These are phyloP conservation scores for Candida vaughaniae DNA, from an alignment of 805 yeast genomes.

Conservation along the genomic window DNA sequence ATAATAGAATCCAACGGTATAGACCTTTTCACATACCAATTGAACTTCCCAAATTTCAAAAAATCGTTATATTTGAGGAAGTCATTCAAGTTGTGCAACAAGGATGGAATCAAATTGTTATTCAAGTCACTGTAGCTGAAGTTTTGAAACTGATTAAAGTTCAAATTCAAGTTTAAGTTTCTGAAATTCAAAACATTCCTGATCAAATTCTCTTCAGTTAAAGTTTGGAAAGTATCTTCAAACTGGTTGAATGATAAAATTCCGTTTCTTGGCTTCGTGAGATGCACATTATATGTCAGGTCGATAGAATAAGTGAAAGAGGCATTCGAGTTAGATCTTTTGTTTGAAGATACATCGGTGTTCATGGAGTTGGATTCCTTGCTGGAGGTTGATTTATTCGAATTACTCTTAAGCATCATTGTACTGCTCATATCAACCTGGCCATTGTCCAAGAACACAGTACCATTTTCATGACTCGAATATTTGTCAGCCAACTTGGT, in stretches of 20 bases:
- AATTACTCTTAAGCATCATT: background rate
- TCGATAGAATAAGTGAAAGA: conserved; percentile 4
- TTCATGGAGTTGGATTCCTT: background rate
- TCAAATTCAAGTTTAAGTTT: conserved; percentile 28
- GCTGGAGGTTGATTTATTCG: conserved; percentile 1
- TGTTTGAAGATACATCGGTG: background rate
- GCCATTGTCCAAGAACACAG: background rate
- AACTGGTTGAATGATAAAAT: conserved; percentile 32
- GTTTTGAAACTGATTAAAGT: conserved; percentile 33
- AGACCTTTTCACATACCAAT: conserved; percentile 62
- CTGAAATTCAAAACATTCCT: conserved; percentile 27
- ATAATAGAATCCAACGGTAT: conserved; percentile 61
- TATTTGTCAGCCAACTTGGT: background rate
- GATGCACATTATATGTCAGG: conserved; percentile 11
- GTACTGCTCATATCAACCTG: background rate
- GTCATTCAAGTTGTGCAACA: conserved; percentile 55
- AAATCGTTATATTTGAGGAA: conserved; percentile 53
- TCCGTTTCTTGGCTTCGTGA: conserved; percentile 22
- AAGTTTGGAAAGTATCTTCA: conserved; percentile 41
- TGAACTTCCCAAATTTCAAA: conserved; percentile 51
- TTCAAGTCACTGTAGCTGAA: conserved; percentile 53
- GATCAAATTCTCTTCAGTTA: conserved; percentile 39
- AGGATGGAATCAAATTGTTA: conserved; percentile 54
- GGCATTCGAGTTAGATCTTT: conserved; percentile 7
- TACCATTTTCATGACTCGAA: background rate